Percentiles rank a stretch among this genome's conserved stretches.
These are phyloP conservation scores for Aristolochia californica DNA, from an alignment of 164 flowering plant genomes.

Conservation along the genomic window DNA sequence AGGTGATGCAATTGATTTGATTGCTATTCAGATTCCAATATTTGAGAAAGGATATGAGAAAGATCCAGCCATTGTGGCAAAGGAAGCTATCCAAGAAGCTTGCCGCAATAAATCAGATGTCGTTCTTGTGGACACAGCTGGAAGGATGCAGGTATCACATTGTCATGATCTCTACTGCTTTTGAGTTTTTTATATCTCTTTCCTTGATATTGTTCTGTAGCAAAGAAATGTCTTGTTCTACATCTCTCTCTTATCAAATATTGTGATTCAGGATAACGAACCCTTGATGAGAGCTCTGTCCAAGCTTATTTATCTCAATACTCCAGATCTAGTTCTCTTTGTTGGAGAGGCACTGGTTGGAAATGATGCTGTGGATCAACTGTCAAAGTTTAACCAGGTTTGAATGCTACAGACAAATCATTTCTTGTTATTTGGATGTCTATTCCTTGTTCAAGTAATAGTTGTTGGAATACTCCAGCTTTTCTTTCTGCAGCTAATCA, in stretches of 20 bases:
- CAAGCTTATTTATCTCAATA: constrained; percentile 80
- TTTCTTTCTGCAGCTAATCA: no score
- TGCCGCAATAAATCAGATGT: constrained; percentile 80
- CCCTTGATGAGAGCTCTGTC: constrained; percentile 97
- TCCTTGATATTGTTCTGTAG: background rate
- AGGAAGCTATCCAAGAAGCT: constrained; percentile 95
- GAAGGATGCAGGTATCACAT: constrained; percentile 77
- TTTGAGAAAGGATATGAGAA: constrained; percentile 47
- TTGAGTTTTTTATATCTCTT: no score
- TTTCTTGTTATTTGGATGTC: background rate
- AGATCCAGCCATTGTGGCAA: constrained; percentile 94
- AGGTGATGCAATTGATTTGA: background rate
- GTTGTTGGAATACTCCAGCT: no score
- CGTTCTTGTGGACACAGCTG: constrained; percentile 97
- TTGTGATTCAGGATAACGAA: constrained; percentile 67
- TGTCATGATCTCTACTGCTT: background rate
- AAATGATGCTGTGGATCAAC: constrained; percentile 96
- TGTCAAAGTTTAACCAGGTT: constrained; percentile 93
- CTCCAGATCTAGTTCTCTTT: constrained; percentile 82
- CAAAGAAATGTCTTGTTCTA: background rate
- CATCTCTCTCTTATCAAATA: background rate
- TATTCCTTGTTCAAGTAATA: no score
- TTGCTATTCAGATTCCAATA: constrained; percentile 6
- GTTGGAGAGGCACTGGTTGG: constrained; percentile 99
- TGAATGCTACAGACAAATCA: background rate